Evolutionary conservation across 2,329 filamentous ascomycete species (phyloP).

Genomic region (Fusarium continuum): DNA sequence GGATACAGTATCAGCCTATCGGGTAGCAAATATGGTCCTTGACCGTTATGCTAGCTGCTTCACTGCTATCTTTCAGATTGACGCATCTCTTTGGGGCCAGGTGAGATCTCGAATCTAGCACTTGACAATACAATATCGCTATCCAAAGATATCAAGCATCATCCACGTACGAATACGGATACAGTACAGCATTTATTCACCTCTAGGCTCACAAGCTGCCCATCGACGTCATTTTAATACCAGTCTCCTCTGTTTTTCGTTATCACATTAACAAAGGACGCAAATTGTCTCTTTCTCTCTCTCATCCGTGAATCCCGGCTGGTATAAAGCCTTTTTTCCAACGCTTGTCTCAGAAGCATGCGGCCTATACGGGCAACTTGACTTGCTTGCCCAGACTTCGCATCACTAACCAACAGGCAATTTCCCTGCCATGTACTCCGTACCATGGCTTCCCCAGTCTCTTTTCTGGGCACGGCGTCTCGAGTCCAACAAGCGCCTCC

Average conservation of each 20-base stretch:
- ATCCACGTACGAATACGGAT: neutral
- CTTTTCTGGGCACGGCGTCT: slow-evolving; percentile 10
- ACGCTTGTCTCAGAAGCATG: slow-evolving; percentile 37
- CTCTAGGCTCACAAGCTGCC: neutral
- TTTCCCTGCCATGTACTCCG: slow-evolving; percentile 29
- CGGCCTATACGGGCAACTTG: slow-evolving; percentile 23
- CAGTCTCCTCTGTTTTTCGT: neutral
- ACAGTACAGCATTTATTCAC: neutral
- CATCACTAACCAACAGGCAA: slow-evolving; percentile 23
- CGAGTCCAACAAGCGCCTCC: slow-evolving; percentile 38
- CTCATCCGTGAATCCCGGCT: neutral
- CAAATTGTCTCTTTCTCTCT: neutral
- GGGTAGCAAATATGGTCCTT: neutral
- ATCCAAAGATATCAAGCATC: slow-evolving; percentile 2
- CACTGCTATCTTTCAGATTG: slow-evolving; percentile 16
- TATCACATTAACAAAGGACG: neutral
- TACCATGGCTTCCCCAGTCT: slow-evolving; percentile 16
- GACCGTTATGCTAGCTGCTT: slow-evolving; percentile 9
- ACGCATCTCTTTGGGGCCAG: neutral
- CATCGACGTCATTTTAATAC: neutral
- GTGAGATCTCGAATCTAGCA: neutral
- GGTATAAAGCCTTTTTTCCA: slow-evolving; percentile 14
- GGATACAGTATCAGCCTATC: slow-evolving; percentile 2
- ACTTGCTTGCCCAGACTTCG: slow-evolving; percentile 31
- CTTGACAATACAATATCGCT: neutral